These are phyloP conservation scores for Baudoinia panamericana DNA, from an alignment of 495 filamentous ascomycete species.

Conservation along the genomic window DNA sequence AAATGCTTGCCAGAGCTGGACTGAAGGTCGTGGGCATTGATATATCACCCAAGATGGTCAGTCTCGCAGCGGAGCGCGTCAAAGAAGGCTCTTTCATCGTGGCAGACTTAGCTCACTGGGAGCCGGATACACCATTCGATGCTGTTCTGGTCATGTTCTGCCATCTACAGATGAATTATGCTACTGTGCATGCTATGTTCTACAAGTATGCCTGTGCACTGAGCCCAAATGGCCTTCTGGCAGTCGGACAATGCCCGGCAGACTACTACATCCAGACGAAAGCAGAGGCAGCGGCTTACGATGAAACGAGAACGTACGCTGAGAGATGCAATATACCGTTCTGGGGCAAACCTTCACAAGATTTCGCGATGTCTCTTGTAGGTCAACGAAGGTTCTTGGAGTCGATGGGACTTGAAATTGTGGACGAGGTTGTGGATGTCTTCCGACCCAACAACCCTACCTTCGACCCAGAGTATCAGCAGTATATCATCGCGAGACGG, in stretches of 20 bases:
- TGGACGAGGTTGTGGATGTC: neutral
- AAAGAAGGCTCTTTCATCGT: conserved; percentile 25
- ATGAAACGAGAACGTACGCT: conserved; percentile 2
- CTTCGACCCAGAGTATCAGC: conserved; percentile 6
- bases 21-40: conserved; percentile 32
- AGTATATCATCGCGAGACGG: conserved; percentile 6
- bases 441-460: conserved; percentile 3
- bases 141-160: conserved; percentile 7
- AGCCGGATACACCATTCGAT: conserved; percentile 12
- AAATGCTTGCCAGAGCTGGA: conserved; percentile 24
- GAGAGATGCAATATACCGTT: conserved; percentile 6
- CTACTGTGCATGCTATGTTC: conserved; percentile 1
- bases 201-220: conserved; percentile 1
- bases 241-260: neutral
- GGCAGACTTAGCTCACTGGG: conserved; percentile 25
- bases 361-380: neutral
- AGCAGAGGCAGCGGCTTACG: too few relatives aligned
- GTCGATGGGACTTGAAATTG: conserved; percentile 4
- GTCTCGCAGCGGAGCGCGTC: conserved; percentile 24
- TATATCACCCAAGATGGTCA: conserved; percentile 27
- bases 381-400: neutral
- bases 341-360: neutral
- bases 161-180: neutral
- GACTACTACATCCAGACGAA: neutral
- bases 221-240: conserved; percentile 1